Evolutionary conservation across 1,284 basidiomycete genomes (phyloP), one percentile per base, ranked within the genome.

Genomic region (Takashimella koratensis): DNA sequence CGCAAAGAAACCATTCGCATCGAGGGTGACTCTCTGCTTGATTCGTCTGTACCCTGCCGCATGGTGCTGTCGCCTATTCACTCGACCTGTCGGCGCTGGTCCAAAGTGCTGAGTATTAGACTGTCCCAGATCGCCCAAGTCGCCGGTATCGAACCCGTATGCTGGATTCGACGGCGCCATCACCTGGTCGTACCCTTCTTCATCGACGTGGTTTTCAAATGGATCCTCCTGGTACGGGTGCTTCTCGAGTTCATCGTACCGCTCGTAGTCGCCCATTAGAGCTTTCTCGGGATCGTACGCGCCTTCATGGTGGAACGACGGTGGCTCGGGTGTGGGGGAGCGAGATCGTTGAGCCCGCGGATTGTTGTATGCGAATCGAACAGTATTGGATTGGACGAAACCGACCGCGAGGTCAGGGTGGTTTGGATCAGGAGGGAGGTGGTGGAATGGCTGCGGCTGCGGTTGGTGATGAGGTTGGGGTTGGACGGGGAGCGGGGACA

Each of bases 1-100:
- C 8, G 93, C 87, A 50, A 94, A 82, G 73, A 95, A 90, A 16
- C 93, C 92, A 60, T 88, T 86, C 44, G 77, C 68, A 45, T 75
- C 76, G 11, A 80, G 65, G 8, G 71, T 71, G 11, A 79, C 74
- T 36, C 70, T 70, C 50, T 78, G 76, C 55, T 76, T 77, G 52
- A 77, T 75, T 43, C 77, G 72, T 57, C 64, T 56, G 41, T 66
- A 63, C 8, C 64, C 63, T 2, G 65, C 67, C 20, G 67, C 66
- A 52, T 70, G 64, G 72, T 89, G 86, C 62, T 86, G 82, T 49
- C 90, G 81, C 42, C 90, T 81, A 21, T 83, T 76, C 20, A 89
- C 81, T 22, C 89, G 84, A 19, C 90, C 90, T 4, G 81, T 75
- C 0, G 90, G 90, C 0, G 89, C 90, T 6, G 90, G 89, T 2